Evolutionary conservation across 495 filamentous ascomycete species (phyloP).

Genomic region (Penicillium verhagenii): DNA sequence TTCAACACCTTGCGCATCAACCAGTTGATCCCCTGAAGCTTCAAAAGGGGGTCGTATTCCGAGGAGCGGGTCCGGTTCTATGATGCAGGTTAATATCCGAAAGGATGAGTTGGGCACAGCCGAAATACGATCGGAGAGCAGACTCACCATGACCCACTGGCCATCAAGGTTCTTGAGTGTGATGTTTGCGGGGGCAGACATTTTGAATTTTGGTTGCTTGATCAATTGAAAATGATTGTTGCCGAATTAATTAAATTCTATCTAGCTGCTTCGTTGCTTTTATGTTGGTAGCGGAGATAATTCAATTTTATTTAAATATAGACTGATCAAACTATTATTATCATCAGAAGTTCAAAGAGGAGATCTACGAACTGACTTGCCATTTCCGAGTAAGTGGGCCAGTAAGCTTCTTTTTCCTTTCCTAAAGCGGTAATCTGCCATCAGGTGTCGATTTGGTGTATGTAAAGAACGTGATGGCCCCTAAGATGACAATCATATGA

Average conservation of each 20-base stretch:
- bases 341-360: not conserved
- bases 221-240: not conserved
- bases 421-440: not conserved
- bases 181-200: not conserved
- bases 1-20: not conserved
- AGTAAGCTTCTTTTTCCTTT: not conserved
- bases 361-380: not conserved
- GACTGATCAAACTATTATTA: not conserved
- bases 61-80: not conserved
- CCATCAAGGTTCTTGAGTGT: not conserved
- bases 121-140: not conserved
- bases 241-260: not conserved
- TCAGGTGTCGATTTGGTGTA: not conserved
- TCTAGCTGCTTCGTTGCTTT: not conserved
- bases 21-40: not conserved
- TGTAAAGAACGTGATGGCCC: too few species aligned
- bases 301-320: not conserved
- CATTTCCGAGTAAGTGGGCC: not conserved
- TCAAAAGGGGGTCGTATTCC: not conserved
- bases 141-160: not conserved
- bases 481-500: too few species aligned
- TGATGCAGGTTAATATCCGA: not conserved
- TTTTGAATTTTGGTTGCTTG: not conserved
- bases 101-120: not conserved
- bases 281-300: not conserved